Percentiles rank a stretch among this genome's conserved stretches.
Evolutionary conservation across 352 stramenopile genomes (phyloP).

Genomic region (Phytophthora fragariae): DNA sequence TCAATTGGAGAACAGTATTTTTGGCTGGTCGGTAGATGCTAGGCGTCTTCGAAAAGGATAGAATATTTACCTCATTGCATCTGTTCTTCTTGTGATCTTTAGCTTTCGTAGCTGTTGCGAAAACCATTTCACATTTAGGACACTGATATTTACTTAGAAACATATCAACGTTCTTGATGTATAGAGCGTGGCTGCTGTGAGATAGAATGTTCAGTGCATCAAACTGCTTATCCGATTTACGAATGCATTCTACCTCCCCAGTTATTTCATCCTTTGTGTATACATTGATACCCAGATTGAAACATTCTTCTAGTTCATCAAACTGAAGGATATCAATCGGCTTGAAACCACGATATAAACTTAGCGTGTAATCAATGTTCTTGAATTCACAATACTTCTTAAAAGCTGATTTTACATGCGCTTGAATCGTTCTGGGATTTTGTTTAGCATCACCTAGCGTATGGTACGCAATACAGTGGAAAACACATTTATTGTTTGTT

Average conservation of each 20-base stretch:
- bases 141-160: not conserved
- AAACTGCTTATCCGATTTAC: too few relatives aligned
- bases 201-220: too few relatives aligned
- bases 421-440: too few relatives aligned
- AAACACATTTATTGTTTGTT: too few relatives aligned
- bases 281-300: too few relatives aligned
- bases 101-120: not conserved
- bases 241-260: too few relatives aligned
- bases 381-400: slow-evolving; percentile 4
- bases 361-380: not conserved
- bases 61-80: not conserved
- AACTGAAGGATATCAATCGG: not conserved
- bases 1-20: too few relatives aligned
- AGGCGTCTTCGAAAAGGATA: not conserved
- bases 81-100: slow-evolving; percentile 1
- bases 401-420: not conserved
- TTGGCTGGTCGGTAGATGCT: not conserved
- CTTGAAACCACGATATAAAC: not conserved
- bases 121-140: slow-evolving; percentile 3
- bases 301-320: too few relatives aligned
- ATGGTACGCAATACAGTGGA: too few relatives aligned
- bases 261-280: too few relatives aligned
- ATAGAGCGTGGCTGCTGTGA: not conserved
- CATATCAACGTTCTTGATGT: slow-evolving; percentile 5
- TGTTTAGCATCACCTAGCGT: too few relatives aligned